Base-by-base conservation (phyloP, 805 yeast genomes). In the Ogataea saltuana region DNA sequence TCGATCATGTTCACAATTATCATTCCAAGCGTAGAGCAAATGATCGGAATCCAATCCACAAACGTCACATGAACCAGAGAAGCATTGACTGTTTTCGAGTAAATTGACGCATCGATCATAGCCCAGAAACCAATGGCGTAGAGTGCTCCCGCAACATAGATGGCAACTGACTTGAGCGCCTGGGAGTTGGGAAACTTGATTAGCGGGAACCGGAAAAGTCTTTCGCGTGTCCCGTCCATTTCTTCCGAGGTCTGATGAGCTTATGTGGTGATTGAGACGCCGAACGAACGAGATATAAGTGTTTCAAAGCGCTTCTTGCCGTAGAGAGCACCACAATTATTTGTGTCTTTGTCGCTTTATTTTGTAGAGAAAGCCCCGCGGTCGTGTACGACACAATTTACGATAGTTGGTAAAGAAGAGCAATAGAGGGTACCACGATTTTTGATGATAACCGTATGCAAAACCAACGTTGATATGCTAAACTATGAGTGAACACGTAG, bases 31-130 rank as follows among this genome's bases (percentile, higher is more conserved):
- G 95, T 80, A 6, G 95, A 83, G 53, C 97, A 85, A 21, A 91
- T 75, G 51, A 86, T 81, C 4, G 99, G 99, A 39, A 93, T 80
- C 99, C 99, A 91, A 67, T 91, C 99, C 30, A 88, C 83, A 59
- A 91, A 87, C 4, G 91, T 81, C 21, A 93, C 88, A 61, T 91
- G 97, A 6, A 89, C 88, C 33, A 72, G 71, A 0, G 96, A 84
- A 0, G 89, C 96, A 69, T 91, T 91, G 36, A 83, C 83, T 13
- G 88, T 84, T 51, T 80, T 83, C 33, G 95, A 85, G 65, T 80
- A 91, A 26, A 93, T 75, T 2, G 95, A 89, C 1, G 96, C 88
- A 65, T 91, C 98, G 15, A 93, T 65, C 65, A 91, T 79, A 16
- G 83, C 69, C 95, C 97, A 91, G 60, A 91, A 83, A 6, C 96